A percentile compares a stretch with the other conserved stretches of the same genome.
phyloP scores from a whole-genome alignment of 148 eudicot species.

The Arbutus unedo region DNA sequence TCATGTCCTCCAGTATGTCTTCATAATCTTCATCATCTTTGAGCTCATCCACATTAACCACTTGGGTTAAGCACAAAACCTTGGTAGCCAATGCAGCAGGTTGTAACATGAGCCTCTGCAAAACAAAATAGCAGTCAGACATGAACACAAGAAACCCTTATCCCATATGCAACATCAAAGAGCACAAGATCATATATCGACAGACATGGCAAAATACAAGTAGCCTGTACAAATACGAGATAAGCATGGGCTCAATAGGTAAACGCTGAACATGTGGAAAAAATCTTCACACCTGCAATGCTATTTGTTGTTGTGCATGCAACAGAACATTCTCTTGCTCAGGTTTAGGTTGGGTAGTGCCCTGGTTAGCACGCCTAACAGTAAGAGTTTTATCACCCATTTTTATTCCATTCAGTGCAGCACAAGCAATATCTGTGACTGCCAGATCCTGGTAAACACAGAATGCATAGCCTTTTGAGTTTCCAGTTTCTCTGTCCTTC shows the following conservation, averaged over 20 bases:
- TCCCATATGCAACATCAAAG: background rate
- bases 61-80: conserved; percentile 77
- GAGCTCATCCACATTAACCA: conserved; percentile 71
- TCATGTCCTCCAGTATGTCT: conserved; percentile 89
- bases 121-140: conserved; percentile 21
- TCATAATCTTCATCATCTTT: conserved; percentile 79
- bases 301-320: conserved; percentile 95
- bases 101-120: conserved; percentile 75
- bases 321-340: conserved; percentile 86
- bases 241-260: background rate
- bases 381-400: conserved; percentile 97
- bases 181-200: background rate
- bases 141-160: background rate
- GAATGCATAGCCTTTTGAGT: conserved; percentile 98
- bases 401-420: conserved; percentile 88
- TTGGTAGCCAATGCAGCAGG: conserved; percentile 63
- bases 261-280: background rate
- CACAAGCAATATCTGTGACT: conserved; percentile 91
- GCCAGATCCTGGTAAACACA: conserved; percentile 83
- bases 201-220: background rate
- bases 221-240: background rate
- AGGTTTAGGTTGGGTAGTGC: conserved; percentile 80
- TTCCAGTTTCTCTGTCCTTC: conserved; percentile 95
- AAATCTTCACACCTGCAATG: conserved; percentile 57
- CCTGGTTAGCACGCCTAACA: conserved; percentile 95